Evolutionary conservation across 331 rosid species (phyloP).

Genomic region (Spiraea crenata): DNA sequence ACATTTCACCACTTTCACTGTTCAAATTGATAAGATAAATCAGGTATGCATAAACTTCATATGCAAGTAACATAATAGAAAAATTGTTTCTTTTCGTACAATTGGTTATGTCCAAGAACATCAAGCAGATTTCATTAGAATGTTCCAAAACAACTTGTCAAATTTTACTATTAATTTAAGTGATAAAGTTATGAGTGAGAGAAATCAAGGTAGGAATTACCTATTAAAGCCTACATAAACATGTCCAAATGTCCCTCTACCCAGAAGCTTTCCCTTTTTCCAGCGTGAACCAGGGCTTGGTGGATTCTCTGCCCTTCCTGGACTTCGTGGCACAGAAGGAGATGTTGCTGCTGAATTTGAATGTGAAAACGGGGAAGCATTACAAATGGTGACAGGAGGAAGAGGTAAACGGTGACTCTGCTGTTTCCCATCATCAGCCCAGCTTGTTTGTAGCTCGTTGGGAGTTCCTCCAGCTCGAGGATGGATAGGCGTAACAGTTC

Average conservation of each 20-base stretch:
- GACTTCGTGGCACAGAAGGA: conserved; percentile 98
- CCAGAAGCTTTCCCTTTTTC: conserved; percentile 93
- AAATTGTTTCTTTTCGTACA: not conserved
- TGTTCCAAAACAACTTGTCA: not conserved
- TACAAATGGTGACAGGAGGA: conserved; percentile 73
- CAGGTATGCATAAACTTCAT: conserved; percentile 19
- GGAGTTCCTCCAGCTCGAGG: conserved; percentile 75
- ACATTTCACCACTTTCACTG: conserved; percentile 96
- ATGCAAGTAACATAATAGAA: not conserved
- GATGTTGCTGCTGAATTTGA: conserved; percentile 95
- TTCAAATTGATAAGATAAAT: conserved; percentile 31
- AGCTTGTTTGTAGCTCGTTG: conserved; percentile 61
- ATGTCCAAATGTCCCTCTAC: conserved; percentile 97
- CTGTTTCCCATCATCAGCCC: conserved; percentile 79
- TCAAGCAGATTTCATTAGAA: not conserved
- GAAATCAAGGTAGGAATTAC: conserved; percentile 27
- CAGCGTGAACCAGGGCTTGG: conserved; percentile 81
- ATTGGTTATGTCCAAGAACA: not conserved
- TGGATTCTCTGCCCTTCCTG: conserved; percentile 90
- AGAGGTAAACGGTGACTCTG: conserved; percentile 97
- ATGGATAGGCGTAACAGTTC: conserved; percentile 97
- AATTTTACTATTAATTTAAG: not conserved
- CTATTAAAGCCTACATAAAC: conserved; percentile 92
- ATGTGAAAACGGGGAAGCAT: conserved; percentile 72
- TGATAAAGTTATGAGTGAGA: not conserved